Conservation (phyloP, 176 grass and related monocot species). For the Paspalum vaginatum region DNA sequence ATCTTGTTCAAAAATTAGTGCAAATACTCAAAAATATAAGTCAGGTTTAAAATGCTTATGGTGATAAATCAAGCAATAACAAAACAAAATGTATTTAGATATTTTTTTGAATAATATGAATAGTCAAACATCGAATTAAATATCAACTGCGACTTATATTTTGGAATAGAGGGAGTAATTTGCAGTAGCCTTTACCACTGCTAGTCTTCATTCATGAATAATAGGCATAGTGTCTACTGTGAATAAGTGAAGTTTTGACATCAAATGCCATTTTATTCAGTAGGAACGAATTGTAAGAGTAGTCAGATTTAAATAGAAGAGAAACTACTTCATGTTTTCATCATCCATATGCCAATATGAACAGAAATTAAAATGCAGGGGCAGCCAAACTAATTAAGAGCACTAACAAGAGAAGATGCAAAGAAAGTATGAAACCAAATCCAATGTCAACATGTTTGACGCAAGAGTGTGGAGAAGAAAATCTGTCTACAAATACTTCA, state of each 20-base stretch:
- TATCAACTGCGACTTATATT: too few relatives aligned
- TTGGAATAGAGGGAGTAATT: neutral
- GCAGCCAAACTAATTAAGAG: neutral
- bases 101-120: too few relatives aligned
- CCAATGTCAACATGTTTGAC: neutral
- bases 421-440: constrained; percentile 1
- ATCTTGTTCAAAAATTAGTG: too few relatives aligned
- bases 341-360: neutral
- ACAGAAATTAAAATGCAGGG: neutral
- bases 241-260: constrained; percentile 3
- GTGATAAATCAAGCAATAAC: too few relatives aligned
- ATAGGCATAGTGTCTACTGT: constrained; percentile 1
- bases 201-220: neutral
- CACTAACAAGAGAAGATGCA: neutral
- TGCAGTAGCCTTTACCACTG: neutral
- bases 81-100: too few relatives aligned
- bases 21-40: too few relatives aligned
- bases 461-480: neutral
- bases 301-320: neutral
- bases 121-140: too few relatives aligned
- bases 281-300: neutral
- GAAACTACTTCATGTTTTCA: neutral
- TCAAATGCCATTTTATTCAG: constrained; percentile 1
- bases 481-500: neutral
- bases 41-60: too few relatives aligned